These are phyloP conservation scores for Podila epicladia DNA, from an alignment of 192 early-diverging fungal species.

Conservation along the genomic window DNA sequence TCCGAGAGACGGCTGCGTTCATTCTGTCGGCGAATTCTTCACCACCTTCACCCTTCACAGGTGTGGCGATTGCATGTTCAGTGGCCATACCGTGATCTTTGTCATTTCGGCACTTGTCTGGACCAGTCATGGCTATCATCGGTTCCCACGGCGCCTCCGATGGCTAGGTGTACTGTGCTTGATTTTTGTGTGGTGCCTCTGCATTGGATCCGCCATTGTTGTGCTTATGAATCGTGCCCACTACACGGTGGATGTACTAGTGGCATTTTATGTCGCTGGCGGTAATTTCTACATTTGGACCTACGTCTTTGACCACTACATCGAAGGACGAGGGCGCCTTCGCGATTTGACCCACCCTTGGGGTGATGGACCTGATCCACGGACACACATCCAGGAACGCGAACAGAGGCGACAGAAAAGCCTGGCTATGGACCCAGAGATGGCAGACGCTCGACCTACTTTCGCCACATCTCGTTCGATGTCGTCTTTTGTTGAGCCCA, in stretches of 20 bases:
- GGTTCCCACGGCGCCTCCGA: conserved; percentile 26
- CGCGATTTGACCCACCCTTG: conserved; percentile 34
- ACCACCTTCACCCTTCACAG: conserved; percentile 66
- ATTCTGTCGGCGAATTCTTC: conserved; percentile 63
- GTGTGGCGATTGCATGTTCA: conserved; percentile 76
- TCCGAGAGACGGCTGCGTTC: conserved; percentile 66
- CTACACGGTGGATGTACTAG: conserved; percentile 68
- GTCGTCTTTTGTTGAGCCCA: conserved; percentile 13
- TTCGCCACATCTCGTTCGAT: not conserved
- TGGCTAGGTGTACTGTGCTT: conserved; percentile 52
- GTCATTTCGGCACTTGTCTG: conserved; percentile 68
- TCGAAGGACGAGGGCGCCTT: conserved; percentile 28
- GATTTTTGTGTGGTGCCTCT: conserved; percentile 56
- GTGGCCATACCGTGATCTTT: conserved; percentile 72
- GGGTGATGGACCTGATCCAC: conserved; percentile 35
- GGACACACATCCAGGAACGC: conserved; percentile 15
- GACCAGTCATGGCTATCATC: conserved; percentile 62
- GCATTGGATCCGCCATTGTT: conserved; percentile 66
- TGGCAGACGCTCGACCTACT: not conserved
- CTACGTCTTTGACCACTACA: conserved; percentile 24
- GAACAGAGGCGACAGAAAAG: not conserved
- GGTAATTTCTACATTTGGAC: conserved; percentile 60
- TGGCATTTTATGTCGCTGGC: conserved; percentile 66
- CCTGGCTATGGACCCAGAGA: too few species aligned
- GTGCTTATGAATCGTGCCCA: conserved; percentile 73